Conservation (phyloP, 2,329 filamentous ascomycete genomes). For the Nakataea oryzae region DNA sequence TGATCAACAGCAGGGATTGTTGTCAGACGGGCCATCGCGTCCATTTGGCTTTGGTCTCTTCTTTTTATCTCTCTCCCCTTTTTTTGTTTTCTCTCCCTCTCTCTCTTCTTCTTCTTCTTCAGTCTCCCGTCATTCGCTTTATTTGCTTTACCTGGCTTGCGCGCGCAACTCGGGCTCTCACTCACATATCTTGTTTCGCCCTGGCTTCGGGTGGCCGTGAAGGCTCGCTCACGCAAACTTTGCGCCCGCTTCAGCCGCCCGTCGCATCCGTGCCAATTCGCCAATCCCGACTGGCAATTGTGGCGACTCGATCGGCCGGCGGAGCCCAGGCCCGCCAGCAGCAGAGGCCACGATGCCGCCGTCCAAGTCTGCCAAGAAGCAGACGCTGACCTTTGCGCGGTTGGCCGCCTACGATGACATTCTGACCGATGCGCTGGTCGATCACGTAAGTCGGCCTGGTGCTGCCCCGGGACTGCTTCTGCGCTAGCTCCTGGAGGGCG, state of each 20-base stretch:
- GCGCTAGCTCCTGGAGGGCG: not conserved
- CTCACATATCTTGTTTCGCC: not conserved
- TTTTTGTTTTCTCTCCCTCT: not conserved
- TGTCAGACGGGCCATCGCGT: not conserved
- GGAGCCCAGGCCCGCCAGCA: not conserved
- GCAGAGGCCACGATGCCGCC: not conserved
- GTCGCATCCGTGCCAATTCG: not conserved
- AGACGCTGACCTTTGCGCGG: conserved; percentile 74
- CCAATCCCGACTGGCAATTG: not conserved
- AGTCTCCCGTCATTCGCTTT: too few relatives aligned
- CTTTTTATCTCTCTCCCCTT: not conserved
- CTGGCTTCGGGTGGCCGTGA: not conserved
- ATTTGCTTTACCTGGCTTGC: not conserved
- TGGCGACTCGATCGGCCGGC: not conserved
- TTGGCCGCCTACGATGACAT: conserved; percentile 92
- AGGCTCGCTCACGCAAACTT: not conserved
- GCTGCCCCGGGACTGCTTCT: not conserved
- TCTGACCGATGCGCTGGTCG: conserved; percentile 86
- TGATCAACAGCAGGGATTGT: not conserved
- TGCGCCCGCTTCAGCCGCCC: not conserved
- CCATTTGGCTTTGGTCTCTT: not conserved
- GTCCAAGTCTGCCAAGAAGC: conserved; percentile 38
- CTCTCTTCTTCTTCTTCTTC: not conserved
- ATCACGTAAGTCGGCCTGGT: conserved; percentile 59
- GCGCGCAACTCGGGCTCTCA: not conserved